Evolutionary conservation across 176 grass and related monocot genomes (phyloP).

Genomic region (Aechmea fasciata): DNA sequence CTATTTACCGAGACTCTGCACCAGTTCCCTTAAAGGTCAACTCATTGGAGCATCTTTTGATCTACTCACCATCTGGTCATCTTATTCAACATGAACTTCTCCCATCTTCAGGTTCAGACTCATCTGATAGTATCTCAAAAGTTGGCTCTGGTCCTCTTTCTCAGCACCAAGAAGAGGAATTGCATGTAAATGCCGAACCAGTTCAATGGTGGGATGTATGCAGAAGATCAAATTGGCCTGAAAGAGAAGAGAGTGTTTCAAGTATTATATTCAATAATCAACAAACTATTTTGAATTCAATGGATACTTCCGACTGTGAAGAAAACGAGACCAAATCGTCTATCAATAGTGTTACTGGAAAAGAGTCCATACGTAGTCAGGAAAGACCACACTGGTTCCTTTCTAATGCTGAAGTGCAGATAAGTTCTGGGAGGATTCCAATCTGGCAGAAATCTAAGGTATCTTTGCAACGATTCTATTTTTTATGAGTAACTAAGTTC

Average conservation of each 20-base stretch:
- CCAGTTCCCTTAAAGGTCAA: slow-evolving; percentile 54
- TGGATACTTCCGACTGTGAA: slow-evolving; percentile 57
- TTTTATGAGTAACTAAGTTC: not conserved
- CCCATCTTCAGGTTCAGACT: slow-evolving; percentile 53
- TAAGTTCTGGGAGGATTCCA: slow-evolving; percentile 70
- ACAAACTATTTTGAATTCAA: slow-evolving; percentile 35
- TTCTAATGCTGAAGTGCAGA: slow-evolving; percentile 93
- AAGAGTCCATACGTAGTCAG: slow-evolving; percentile 42
- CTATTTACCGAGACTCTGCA: slow-evolving; percentile 41
- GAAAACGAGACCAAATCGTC: slow-evolving; percentile 42
- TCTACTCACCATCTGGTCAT: slow-evolving; percentile 93
- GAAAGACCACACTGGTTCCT: slow-evolving; percentile 80
- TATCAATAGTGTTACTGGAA: slow-evolving; percentile 38
- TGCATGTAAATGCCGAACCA: slow-evolving; percentile 81
- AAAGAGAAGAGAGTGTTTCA: slow-evolving; percentile 72
- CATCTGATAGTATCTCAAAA: slow-evolving; percentile 55
- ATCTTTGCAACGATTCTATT: slow-evolving; percentile 16
- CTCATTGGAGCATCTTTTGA: slow-evolving; percentile 92
- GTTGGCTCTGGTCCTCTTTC: slow-evolving; percentile 38
- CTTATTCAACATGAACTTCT: slow-evolving; percentile 98
- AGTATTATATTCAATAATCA: slow-evolving; percentile 41
- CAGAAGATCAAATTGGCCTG: slow-evolving; percentile 88
- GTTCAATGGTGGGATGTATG: slow-evolving; percentile 99
- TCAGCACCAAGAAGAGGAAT: slow-evolving; percentile 86
- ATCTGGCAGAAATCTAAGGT: slow-evolving; percentile 99